Conservation (phyloP, 805 yeast species). For the Starmerella geochares region DNA sequence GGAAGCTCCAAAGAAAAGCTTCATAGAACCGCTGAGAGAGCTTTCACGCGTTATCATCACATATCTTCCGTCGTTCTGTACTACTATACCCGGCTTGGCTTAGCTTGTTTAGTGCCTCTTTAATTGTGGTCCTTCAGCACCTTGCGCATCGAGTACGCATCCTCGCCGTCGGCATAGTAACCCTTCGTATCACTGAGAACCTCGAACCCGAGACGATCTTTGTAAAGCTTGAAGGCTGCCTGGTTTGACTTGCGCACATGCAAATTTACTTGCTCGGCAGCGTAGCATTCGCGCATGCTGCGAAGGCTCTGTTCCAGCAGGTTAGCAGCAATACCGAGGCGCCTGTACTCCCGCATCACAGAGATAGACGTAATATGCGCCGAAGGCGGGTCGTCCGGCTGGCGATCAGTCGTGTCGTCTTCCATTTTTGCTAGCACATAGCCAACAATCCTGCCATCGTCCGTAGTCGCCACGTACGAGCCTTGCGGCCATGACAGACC, state of each 20-base stretch:
- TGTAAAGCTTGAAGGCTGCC: constrained; percentile 87
- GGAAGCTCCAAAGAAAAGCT: too few species aligned
- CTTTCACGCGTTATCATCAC: too few species aligned
- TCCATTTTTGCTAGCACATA: constrained; percentile 95
- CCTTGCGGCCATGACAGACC: constrained; percentile 95
- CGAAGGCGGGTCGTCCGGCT: constrained; percentile 36
- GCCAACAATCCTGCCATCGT: constrained; percentile 79
- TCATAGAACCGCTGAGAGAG: too few species aligned
- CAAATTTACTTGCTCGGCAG: constrained; percentile 72
- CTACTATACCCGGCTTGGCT: too few species aligned
- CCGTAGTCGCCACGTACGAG: constrained; percentile 75
- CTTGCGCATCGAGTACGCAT: constrained; percentile 91
- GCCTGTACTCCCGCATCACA: constrained; percentile 90
- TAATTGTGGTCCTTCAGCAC: constrained; percentile 11
- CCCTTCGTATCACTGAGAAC: constrained; percentile 70
- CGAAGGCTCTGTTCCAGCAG: constrained; percentile 67
- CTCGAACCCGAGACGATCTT: constrained; percentile 74
- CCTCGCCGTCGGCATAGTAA: constrained; percentile 97
- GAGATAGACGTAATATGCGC: constrained; percentile 92
- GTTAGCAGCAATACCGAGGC: constrained; percentile 90
- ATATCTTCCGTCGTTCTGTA: too few species aligned
- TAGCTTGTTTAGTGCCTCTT: too few species aligned
- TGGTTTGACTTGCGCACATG: constrained; percentile 90
- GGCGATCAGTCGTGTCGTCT: constrained; percentile 45
- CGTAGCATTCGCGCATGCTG: constrained; percentile 69